A percentile compares a stretch with the other conserved stretches of the same genome.
Conservation (phyloP, 2,329 filamentous ascomycete species). For the Periconia digitata region DNA sequence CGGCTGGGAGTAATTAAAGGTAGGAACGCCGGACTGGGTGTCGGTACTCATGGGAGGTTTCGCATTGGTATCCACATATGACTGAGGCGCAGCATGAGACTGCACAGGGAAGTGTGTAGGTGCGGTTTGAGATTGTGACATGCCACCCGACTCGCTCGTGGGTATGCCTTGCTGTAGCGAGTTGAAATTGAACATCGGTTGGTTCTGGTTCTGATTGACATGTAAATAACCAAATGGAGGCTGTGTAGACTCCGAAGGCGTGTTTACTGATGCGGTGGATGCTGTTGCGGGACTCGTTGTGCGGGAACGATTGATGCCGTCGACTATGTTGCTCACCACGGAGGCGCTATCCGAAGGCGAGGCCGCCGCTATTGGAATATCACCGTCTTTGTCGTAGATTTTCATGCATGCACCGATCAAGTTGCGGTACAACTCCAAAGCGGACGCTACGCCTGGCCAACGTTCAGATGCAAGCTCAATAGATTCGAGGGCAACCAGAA, state of each 20-base stretch:
- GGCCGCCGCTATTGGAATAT: slow-evolving; percentile 51
- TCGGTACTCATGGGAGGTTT: slow-evolving; percentile 29
- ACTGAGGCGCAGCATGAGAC: slow-evolving; percentile 19
- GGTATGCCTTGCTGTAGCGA: slow-evolving; percentile 18
- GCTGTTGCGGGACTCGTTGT: slow-evolving; percentile 49
- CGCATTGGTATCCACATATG: slow-evolving; percentile 31
- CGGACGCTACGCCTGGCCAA: slow-evolving; percentile 88
- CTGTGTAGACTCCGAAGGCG: slow-evolving; percentile 36
- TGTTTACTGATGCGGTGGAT: slow-evolving; percentile 41
- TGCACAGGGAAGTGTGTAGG: slow-evolving; percentile 30
- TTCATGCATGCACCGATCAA: slow-evolving; percentile 84
- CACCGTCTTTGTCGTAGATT: slow-evolving; percentile 71
- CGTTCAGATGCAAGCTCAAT: slow-evolving; percentile 79
- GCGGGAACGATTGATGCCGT: slow-evolving; percentile 46
- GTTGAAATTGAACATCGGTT: slow-evolving; percentile 31
- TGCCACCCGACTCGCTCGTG: slow-evolving; percentile 17
- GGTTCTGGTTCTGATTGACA: slow-evolving; percentile 18
- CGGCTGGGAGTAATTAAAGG: slow-evolving; percentile 22
- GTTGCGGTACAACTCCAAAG: slow-evolving; percentile 82
- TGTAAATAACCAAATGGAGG: slow-evolving; percentile 43
- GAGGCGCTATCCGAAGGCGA: slow-evolving; percentile 52
- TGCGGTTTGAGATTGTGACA: slow-evolving; percentile 14
- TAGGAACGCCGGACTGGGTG: slow-evolving; percentile 19
- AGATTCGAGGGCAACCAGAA: slow-evolving; percentile 74
- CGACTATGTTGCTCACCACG: slow-evolving; percentile 42